Evolutionary conservation across 768 basidiomycete genomes (phyloP), one percentile per base, ranked within the genome.

Genomic region (Crassisporium funariophilum): DNA sequence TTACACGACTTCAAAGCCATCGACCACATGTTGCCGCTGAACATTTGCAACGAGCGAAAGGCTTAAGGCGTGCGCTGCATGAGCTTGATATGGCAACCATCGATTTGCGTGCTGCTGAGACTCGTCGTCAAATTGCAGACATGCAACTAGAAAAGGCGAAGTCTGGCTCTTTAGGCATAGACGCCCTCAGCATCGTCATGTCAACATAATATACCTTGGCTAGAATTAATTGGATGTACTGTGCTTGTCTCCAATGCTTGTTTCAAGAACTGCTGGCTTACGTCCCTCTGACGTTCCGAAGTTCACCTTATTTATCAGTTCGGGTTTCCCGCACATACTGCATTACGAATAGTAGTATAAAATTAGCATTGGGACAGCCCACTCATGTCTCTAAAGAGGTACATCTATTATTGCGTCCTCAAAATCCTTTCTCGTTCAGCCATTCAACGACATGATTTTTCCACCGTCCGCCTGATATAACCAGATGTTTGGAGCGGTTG

Each of bases 351-450:
- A n/a, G n/a, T n/a, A n/a, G n/a, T n/a, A n/a, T n/a, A n/a, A n/a
- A n/a, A n/a, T n/a, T n/a, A n/a, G n/a, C n/a, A n/a, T n/a, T n/a
- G n/a, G n/a, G n/a, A n/a, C n/a, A n/a, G n/a, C n/a, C n/a, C n/a
- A n/a, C n/a, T n/a, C n/a, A n/a, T n/a, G n/a, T n/a, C n/a, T n/a
- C n/a, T n/a, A n/a, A n/a, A n/a, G n/a, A n/a, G n/a, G n/a, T n/a
- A n/a, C n/a, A n/a, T 4, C n/a, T 6, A 35, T 33, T 34, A 20
- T n/a, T 21, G 5, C 9, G 17, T 21, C 20, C 29, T 48, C 60
- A 90, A 64, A 90, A 90, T 10, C 88, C 88, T 57, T 75, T 81
- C 46, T 63, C 60, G 60, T 69, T 70, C 55, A 91, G 73, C 83
- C 84, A 91, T 40, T 75, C 70, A 54, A 77, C 59, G 38, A 91